A percentile compares a stretch with the other conserved stretches of the same genome.
These are phyloP conservation scores for Tylopilus sp. DNA, from an alignment of 768 basidiomycete species.

Conservation along the genomic window DNA sequence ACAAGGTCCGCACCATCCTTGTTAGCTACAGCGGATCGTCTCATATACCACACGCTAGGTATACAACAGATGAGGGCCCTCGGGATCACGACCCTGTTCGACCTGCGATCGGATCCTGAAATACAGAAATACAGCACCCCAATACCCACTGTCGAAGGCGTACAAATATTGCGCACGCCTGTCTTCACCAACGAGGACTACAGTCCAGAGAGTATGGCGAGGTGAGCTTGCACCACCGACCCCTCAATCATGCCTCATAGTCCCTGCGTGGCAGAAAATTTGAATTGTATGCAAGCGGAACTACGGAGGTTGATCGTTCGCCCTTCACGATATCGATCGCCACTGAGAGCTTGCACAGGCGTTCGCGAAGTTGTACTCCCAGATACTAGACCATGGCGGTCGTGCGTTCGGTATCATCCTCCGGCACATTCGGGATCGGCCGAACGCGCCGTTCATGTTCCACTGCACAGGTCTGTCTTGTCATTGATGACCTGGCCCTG, in stretches of 20 bases:
- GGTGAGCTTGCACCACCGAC: slow-evolving; percentile 50
- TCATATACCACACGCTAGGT: slow-evolving; percentile 39
- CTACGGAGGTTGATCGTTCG: slow-evolving; percentile 57
- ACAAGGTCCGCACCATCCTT: slow-evolving; percentile 46
- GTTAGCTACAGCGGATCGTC: background rate
- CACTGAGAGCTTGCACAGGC: slow-evolving; percentile 41
- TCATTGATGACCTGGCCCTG: background rate
- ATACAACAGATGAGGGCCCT: slow-evolving; percentile 53
- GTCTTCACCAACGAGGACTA: slow-evolving; percentile 72
- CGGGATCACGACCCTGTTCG: slow-evolving; percentile 67
- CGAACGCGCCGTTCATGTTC: slow-evolving; percentile 62
- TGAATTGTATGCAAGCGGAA: slow-evolving; percentile 74
- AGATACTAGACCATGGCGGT: slow-evolving; percentile 75
- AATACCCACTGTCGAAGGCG: slow-evolving; percentile 58
- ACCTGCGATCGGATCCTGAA: slow-evolving; percentile 78
- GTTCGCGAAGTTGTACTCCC: slow-evolving; percentile 77
- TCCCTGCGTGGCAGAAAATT: slow-evolving; percentile 30
- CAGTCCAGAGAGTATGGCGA: slow-evolving; percentile 80
- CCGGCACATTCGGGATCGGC: slow-evolving; percentile 68
- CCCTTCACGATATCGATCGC: background rate
- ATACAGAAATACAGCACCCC: slow-evolving; percentile 70
- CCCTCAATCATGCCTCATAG: background rate
- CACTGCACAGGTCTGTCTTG: slow-evolving; percentile 63
- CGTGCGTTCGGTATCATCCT: slow-evolving; percentile 67
- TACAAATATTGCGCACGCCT: slow-evolving; percentile 57